Evolutionary conservation across 2,329 filamentous ascomycete species (phyloP), one percentile per base, ranked within the genome.

Genomic region (Nemania sp.): DNA sequence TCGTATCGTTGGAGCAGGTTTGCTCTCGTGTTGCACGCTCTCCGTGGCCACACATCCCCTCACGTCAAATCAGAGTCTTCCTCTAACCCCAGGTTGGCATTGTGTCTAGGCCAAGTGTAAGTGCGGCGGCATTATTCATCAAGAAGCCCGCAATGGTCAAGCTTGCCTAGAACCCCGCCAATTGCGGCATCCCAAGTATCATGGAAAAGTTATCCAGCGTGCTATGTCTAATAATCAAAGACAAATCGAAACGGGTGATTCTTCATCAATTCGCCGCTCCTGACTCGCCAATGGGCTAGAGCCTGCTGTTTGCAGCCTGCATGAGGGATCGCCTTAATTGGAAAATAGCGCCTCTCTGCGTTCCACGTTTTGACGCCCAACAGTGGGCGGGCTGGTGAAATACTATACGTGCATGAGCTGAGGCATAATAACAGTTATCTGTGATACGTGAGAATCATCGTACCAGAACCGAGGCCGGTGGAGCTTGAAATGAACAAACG

Each of bases 291-390:
- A 59, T 53, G 34, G 52, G 43, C 30, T 53, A 49, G 52, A 52
- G 49, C 41, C 45, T 46, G 40, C 28, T 42, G 45, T 41, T 40
- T 26, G 24, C 19, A 44, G 55, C 44, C 48, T 53, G 56, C 56
- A 53, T 47, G 24, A 45, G 34, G 48, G 51, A 53, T 53, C 40
- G 24, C 40, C 46, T 40, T 30, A 26, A 44, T 48, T 26, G 41
- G n/a, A 47, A 34, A 20, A 36, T 49, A 48, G 47, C 40, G 24
- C 37, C 42, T 54, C 46, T 48, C 28, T 39, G 34, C 34, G 45
- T 50, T 52, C 51, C 59, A 54, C 57, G 55, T 60, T 37, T 64
- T 61, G 62, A 66, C 64, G 66, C 65, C 66, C 65, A 64, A 68
- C 64, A 60, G 55, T 26, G 20, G 41, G 23, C 44, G 47, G 60